Conservation (phyloP, 768 basidiomycete species). For the Boletus coccyginus region DNA sequence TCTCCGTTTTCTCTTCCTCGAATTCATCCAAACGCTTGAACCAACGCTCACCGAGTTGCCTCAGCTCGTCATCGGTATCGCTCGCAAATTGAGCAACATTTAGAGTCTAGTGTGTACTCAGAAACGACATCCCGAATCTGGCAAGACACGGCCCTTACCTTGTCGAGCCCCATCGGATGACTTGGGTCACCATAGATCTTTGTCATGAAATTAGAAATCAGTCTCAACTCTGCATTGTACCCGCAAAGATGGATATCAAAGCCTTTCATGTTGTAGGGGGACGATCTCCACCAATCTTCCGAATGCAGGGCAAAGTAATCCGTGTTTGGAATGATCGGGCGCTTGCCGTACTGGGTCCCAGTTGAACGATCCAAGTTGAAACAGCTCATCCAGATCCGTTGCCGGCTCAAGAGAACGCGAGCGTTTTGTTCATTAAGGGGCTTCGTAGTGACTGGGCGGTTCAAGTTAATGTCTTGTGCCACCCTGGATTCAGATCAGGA, state of each 20-base stretch:
- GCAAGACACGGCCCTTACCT: constrained; percentile 37
- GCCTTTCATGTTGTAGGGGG: constrained; percentile 62
- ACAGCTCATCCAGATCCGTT: constrained; percentile 87
- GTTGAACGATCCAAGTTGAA: constrained; percentile 90
- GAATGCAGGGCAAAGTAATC: constrained; percentile 77
- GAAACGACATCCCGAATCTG: neutral
- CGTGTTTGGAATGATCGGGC: constrained; percentile 70
- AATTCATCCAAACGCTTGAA: constrained; percentile 46
- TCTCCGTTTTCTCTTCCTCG: constrained; percentile 49
- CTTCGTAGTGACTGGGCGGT: constrained; percentile 69
- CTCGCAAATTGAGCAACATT: constrained; percentile 65
- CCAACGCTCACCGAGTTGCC: constrained; percentile 55
- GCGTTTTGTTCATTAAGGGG: constrained; percentile 78
- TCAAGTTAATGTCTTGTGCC: constrained; percentile 87
- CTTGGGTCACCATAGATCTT: constrained; percentile 71
- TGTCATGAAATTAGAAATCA: constrained; percentile 56
- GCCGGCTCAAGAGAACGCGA: constrained; percentile 85
- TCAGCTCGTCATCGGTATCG: constrained; percentile 68
- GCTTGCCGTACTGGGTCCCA: constrained; percentile 85
- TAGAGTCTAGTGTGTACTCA: constrained; percentile 41
- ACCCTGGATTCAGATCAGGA: constrained; percentile 47
- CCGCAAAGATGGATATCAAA: constrained; percentile 81
- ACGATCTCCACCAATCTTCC: constrained; percentile 67
- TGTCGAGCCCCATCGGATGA: constrained; percentile 75
- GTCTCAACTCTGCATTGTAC: constrained; percentile 71